Conservation (phyloP, 2,329 filamentous ascomycete species). For the Xylariaceae sp. region DNA sequence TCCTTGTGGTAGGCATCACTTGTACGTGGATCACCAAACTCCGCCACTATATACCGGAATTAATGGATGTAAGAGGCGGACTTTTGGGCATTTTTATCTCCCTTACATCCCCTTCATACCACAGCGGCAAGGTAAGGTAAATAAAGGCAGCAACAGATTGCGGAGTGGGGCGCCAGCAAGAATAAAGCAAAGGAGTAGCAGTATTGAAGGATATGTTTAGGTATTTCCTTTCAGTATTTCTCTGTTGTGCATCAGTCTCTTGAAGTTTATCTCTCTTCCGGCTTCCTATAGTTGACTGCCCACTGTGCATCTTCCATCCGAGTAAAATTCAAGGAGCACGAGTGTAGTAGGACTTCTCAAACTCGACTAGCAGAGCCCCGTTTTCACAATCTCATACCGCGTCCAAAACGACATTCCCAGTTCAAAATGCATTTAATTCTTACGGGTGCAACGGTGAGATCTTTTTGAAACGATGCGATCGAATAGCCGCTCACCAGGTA, state of each 20-base stretch:
- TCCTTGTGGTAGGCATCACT: too few species aligned
- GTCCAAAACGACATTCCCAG: slow-evolving; percentile 2
- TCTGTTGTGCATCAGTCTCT: background rate
- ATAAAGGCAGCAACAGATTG: too few species aligned
- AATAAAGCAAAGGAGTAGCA: too few species aligned
- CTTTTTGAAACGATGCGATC: background rate
- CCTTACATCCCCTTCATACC: too few species aligned
- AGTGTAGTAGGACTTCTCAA: background rate
- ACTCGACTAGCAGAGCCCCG: background rate
- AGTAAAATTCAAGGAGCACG: too few species aligned
- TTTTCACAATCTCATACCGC: slow-evolving; percentile 4
- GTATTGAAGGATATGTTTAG: too few species aligned
- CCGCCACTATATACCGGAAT: too few species aligned
- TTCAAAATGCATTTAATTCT: slow-evolving; percentile 16
- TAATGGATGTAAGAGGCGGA: too few species aligned
- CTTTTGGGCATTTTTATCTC: too few species aligned
- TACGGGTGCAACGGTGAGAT: slow-evolving; percentile 17
- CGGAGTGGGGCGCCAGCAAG: too few species aligned
- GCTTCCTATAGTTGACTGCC: background rate
- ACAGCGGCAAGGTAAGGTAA: too few species aligned
- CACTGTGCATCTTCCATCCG: background rate
- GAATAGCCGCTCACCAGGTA: background rate
- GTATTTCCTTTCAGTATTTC: slow-evolving; percentile 3
- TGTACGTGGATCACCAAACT: too few species aligned
- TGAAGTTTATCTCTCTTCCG: background rate